Evolutionary conservation across 305 asterid species (phyloP).

Genomic region (Fraxinus nigra): DNA sequence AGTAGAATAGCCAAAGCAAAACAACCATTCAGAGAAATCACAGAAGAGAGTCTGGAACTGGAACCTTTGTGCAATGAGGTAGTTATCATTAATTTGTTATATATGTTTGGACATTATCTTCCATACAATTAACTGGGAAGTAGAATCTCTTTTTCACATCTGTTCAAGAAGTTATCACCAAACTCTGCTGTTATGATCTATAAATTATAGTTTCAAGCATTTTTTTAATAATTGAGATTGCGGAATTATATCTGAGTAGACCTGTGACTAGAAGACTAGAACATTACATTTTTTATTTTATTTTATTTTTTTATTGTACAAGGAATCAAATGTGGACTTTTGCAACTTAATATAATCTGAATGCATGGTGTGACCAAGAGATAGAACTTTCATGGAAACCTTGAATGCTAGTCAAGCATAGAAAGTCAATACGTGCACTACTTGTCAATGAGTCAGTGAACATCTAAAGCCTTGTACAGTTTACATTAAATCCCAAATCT

Average conservation of each 20-base stretch:
- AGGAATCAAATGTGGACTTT: not conserved
- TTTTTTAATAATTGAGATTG: not conserved
- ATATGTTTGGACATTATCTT: not conserved
- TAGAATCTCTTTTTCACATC: not conserved
- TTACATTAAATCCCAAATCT: not conserved
- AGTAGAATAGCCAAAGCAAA: slow-evolving; percentile 35
- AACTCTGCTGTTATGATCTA: not conserved
- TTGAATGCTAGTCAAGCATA: not conserved
- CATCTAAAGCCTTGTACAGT: not conserved
- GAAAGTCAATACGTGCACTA: not conserved
- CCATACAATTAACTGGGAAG: not conserved
- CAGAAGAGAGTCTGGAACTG: slow-evolving; percentile 58
- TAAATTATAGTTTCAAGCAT: not conserved
- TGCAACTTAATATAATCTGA: not conserved
- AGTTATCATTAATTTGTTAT: slow-evolving; percentile 15
- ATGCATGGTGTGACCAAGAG: not conserved
- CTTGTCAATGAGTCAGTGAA: not conserved
- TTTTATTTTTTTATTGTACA: not conserved
- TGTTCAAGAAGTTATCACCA: not conserved
- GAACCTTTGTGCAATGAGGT: slow-evolving; percentile 81
- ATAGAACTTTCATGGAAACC: not conserved
- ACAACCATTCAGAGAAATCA: slow-evolving; percentile 45
- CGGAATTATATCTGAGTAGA: slow-evolving; percentile 1
- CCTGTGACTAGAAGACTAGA: not conserved
- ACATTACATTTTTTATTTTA: not conserved